Evolutionary conservation across 192 early-diverging fungal genomes (phyloP).

Genomic region (Backusella westeae): DNA sequence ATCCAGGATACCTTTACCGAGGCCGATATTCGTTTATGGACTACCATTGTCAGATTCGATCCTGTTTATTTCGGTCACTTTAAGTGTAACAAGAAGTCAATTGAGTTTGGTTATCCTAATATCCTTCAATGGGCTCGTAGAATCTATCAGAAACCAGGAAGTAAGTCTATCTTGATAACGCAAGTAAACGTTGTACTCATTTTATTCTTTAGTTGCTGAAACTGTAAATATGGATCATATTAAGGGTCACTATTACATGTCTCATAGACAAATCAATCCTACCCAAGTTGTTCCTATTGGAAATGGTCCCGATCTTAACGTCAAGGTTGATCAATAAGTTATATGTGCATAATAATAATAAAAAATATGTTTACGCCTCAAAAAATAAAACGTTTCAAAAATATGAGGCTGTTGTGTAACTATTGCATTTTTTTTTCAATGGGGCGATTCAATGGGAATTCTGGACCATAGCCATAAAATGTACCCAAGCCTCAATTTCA

Average conservation of each 20-base stretch:
- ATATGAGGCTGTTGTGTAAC: not conserved
- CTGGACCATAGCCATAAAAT: no score
- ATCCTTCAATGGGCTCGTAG: slow-evolving; percentile 80
- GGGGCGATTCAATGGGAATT: not conserved
- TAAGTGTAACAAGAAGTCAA: slow-evolving; percentile 89
- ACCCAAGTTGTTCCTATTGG: slow-evolving; percentile 74
- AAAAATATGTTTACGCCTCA: not conserved
- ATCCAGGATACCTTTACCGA: slow-evolving; percentile 82
- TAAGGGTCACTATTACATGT: slow-evolving; percentile 92
- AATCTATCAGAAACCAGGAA: slow-evolving; percentile 78
- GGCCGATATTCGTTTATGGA: slow-evolving; percentile 93
- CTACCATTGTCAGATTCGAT: slow-evolving; percentile 94
- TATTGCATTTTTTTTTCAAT: no score
- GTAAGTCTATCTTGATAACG: not conserved
- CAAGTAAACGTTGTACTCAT: not conserved
- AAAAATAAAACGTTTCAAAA: not conserved
- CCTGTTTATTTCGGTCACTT: slow-evolving; percentile 94
- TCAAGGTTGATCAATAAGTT: not conserved
- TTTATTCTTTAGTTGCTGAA: slow-evolving; percentile 47
- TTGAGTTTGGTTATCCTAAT: slow-evolving; percentile 84
- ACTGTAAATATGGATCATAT: slow-evolving; percentile 97
- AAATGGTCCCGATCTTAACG: slow-evolving; percentile 55
- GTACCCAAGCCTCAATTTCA: no score
- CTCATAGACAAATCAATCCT: slow-evolving; percentile 93
- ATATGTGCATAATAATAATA: not conserved